Percentiles rank a stretch among this genome's conserved stretches.
phyloP scores from a whole-genome alignment of 179 eudicot species.

The Nepenthes alata region DNA sequence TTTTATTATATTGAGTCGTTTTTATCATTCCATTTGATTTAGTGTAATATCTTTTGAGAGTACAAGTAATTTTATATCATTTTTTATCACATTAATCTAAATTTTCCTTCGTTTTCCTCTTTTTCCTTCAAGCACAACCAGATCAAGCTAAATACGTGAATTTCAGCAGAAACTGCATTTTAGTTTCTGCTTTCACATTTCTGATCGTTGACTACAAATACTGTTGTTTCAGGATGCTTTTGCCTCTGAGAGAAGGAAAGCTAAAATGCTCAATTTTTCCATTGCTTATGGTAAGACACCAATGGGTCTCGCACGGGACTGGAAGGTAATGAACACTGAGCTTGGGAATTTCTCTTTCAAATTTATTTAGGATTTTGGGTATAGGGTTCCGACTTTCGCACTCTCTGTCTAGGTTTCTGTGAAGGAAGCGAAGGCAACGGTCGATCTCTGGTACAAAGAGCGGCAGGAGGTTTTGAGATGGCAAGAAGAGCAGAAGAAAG shows the following conservation, averaged over 20 bases:
- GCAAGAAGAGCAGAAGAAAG: constrained; percentile 63
- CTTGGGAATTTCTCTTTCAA: background rate
- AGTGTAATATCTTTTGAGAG: too few relatives aligned
- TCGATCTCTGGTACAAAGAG: constrained; percentile 78
- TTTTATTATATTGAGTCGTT: too few relatives aligned
- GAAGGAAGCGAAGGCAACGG: constrained; percentile 82
- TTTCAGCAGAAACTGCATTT: too few relatives aligned
- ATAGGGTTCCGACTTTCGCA: too few relatives aligned
- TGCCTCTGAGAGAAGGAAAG: constrained; percentile 97
- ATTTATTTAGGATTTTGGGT: too few relatives aligned
- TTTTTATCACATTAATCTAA: too few relatives aligned
- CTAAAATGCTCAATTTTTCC: constrained; percentile 96
- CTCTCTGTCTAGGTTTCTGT: constrained; percentile 55
- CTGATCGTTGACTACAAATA: background rate
- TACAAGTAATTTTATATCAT: too few relatives aligned
- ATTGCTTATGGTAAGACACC: constrained; percentile 95
- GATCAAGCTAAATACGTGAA: too few relatives aligned
- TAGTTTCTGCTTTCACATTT: too few relatives aligned
- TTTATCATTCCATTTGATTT: too few relatives aligned
- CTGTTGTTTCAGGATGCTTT: constrained; percentile 58
- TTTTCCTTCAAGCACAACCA: too few relatives aligned
- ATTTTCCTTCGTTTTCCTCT: too few relatives aligned
- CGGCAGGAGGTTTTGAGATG: constrained; percentile 71
- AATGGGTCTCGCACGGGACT: constrained; percentile 84
- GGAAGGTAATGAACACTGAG: constrained; percentile 53